Conservation (phyloP, 1,284 basidiomycete genomes). For the Cutaneotrichosporon dermatis region DNA sequence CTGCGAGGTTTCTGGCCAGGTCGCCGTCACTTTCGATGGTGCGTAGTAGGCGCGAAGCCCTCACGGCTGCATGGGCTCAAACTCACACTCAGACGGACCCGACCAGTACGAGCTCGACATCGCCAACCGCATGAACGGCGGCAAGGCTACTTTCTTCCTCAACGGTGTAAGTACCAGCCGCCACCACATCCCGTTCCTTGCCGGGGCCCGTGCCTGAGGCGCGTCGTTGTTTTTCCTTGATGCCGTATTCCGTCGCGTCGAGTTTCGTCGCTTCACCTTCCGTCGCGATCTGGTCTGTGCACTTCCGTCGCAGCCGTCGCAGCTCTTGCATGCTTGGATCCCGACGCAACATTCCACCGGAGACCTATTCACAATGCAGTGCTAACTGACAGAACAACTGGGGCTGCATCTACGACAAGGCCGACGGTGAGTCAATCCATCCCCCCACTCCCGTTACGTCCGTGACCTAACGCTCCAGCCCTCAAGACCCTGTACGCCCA, state of each 20-base stretch:
- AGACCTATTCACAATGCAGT: no score
- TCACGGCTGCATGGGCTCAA: no score
- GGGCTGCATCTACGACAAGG: conserved; percentile 55
- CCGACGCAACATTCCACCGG: no score
- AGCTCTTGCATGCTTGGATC: no score
- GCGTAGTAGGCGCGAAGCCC: conserved; percentile 9
- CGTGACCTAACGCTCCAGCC: not conserved
- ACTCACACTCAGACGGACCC: conserved; percentile 51
- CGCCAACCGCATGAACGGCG: conserved; percentile 49
- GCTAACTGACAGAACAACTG: conserved; percentile 29
- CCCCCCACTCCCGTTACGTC: no score
- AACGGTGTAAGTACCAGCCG: conserved; percentile 39
- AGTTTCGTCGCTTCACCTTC: no score
- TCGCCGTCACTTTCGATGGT: conserved; percentile 57
- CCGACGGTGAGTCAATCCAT: conserved; percentile 5
- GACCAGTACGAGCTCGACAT: conserved; percentile 52
- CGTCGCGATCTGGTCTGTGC: no score
- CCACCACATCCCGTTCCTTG: no score
- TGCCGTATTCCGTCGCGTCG: no score
- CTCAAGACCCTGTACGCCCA: conserved; percentile 8
- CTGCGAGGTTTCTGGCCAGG: conserved; percentile 35
- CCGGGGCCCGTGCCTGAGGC: no score
- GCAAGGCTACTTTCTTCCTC: conserved; percentile 59
- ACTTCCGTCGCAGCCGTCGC: no score
- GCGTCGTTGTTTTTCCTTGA: no score